Base-by-base conservation (phyloP, 2,329 filamentous ascomycete genomes). In the Fusarium cicatricum region DNA sequence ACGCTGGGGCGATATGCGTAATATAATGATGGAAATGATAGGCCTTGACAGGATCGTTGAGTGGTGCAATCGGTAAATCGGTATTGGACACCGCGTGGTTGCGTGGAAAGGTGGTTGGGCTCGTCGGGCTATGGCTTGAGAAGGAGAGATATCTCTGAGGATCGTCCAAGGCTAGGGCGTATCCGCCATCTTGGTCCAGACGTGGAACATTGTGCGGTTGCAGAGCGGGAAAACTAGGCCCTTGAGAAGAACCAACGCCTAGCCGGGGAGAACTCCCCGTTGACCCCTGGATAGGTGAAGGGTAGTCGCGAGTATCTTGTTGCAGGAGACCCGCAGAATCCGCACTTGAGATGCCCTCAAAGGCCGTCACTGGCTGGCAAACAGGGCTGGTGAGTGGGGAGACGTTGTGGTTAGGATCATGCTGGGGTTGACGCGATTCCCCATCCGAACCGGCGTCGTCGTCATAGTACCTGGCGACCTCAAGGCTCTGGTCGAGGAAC, bases 401-500 rank as follows among this genome's bases (percentile, higher is more conserved):
- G 16, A 15, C 10, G 23, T 11, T 45, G 15, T 9, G 12, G 23
- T 51, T 21, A 29, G 28, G 39, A 43, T 34, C 23, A 1, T 23
- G 19, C 23, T 36, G 36, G 32, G 41, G 39, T 33, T 33, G 37
- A 44, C 37, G 40, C 19, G 32, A 21, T 28, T 52, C 46, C 5
- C 15, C 44, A 26, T 58, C 59, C 2, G 44, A 51, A 4, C 47
- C 57, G 16, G 37, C 41, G 3, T 55, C 59, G 16, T 50, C 52
- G 16, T 56, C 52, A 36, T 55, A 59, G 12, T 11, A 46, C 11
- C 55, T 41, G 11, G 55, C 58, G 16, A 62, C 42, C 26, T 55
- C 55, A 11, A 62, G 55, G 38, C 41, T 56, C 48, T 62, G 60
- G 15, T 63, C 60, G 10, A 63, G 53, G 11, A 63, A 63, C 52